A percentile compares a stretch with the other conserved stretches of the same genome.
phyloP scores from a whole-genome alignment of 202 grass and related monocot species.

The Schoenoplectus triqueter region DNA sequence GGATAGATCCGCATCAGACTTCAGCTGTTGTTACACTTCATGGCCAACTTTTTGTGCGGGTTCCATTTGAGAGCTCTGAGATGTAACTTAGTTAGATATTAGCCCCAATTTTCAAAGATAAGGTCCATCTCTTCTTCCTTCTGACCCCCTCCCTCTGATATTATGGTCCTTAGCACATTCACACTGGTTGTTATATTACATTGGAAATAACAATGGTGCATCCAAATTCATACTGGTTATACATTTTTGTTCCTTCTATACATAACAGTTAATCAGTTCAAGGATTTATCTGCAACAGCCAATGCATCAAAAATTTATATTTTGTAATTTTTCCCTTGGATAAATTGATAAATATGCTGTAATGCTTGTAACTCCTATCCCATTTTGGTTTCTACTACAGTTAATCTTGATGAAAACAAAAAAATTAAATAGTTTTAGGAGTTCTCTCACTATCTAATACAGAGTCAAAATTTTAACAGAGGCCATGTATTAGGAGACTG shows the following conservation, averaged over 20 bases:
- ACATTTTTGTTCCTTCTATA: not conserved
- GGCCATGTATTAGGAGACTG: conserved; percentile 9
- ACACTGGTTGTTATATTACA: not conserved
- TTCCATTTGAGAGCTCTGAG: conserved; percentile 77
- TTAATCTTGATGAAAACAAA: not conserved
- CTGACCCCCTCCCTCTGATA: not conserved
- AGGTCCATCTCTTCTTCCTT: not conserved
- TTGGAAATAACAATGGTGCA: not conserved
- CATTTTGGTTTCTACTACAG: not conserved
- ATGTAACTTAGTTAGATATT: conserved; percentile 46
- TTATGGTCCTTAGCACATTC: not conserved
- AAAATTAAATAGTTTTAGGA: not conserved
- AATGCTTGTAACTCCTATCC: not conserved
- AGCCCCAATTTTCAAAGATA: conserved; percentile 17
- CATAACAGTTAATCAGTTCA: not conserved
- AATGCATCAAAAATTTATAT: not conserved
- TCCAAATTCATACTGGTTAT: not conserved
- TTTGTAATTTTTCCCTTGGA: not conserved
- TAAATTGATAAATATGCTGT: not conserved
- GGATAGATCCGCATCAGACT: conserved; percentile 99
- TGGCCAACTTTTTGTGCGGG: conserved; percentile 93
- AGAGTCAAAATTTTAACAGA: not conserved
- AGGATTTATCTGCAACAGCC: conserved; percentile 7
- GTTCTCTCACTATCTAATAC: not conserved
- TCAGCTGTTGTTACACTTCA: conserved; percentile 95